Percentiles rank a stretch among this genome's conserved stretches.
These are phyloP conservation scores for Coemansia sp. DNA, from an alignment of 192 early-diverging fungal genomes.

Conservation along the genomic window DNA sequence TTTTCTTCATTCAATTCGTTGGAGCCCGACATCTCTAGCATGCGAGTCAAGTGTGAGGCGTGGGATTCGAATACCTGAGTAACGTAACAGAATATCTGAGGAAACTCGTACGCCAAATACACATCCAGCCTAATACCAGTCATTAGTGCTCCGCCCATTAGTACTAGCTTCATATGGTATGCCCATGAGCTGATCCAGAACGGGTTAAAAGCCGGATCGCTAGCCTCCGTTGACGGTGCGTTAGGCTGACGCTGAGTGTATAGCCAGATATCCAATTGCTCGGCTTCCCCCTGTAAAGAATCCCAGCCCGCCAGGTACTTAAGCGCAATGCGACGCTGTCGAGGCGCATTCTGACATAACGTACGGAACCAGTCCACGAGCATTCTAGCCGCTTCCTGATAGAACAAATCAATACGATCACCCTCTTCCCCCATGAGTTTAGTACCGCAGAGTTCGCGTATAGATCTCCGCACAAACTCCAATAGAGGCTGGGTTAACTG, in stretches of 20 bases:
- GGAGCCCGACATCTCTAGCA: constrained; percentile 7
- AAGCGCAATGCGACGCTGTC: constrained; percentile 33
- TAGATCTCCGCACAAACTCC: constrained; percentile 22
- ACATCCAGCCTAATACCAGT: constrained; percentile 30
- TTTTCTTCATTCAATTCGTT: too few species aligned
- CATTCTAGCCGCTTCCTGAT: constrained; percentile 23
- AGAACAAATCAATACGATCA: constrained; percentile 12
- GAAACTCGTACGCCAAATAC: constrained; percentile 40
- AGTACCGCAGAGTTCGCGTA: constrained; percentile 19
- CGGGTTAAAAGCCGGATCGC: constrained; percentile 27
- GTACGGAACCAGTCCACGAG: constrained; percentile 45
- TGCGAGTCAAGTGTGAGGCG: constrained; percentile 23
- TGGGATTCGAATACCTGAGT: constrained; percentile 42
- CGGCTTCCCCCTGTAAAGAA: constrained; percentile 43
- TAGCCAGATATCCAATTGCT: constrained; percentile 35
- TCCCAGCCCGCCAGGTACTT: constrained; percentile 46
- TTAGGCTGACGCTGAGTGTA: constrained; percentile 15
- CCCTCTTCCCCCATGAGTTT: not conserved
- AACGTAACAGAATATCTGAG: constrained; percentile 30
- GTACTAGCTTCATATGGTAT: constrained; percentile 49
- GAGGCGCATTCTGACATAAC: constrained; percentile 42
- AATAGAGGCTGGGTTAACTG: constrained; percentile 17
- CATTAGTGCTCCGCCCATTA: constrained; percentile 28
- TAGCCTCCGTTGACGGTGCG: not conserved
- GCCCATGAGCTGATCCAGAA: constrained; percentile 53